phyloP scores from a whole-genome alignment of 306 rosid genomes.

The Casuarina glauca region DNA sequence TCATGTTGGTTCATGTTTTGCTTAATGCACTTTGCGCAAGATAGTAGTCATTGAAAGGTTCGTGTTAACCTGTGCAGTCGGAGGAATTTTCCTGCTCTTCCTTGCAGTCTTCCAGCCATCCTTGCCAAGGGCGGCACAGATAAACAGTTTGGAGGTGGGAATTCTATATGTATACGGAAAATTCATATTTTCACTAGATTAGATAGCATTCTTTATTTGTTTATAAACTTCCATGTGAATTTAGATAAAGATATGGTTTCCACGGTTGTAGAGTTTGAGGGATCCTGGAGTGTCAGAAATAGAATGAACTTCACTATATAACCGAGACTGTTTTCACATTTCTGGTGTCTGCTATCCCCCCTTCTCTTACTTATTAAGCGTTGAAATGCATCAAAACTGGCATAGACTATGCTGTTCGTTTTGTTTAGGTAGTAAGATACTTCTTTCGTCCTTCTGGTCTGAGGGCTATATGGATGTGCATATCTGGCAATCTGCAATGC shows the following conservation, averaged over 20 bases:
- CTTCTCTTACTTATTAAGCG: background rate
- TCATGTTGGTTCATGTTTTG: constrained; percentile 83
- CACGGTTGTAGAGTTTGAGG: constrained; percentile 30
- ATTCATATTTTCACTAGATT: constrained; percentile 8
- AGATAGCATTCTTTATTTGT: constrained; percentile 50
- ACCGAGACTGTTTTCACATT: background rate
- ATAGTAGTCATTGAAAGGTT: constrained; percentile 16
- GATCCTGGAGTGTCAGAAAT: constrained; percentile 8
- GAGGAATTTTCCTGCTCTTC: background rate
- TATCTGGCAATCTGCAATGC: too few relatives aligned
- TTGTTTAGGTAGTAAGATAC: too few relatives aligned
- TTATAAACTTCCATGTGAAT: constrained; percentile 32
- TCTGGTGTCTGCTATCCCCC: background rate
- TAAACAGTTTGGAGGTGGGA: constrained; percentile 1
- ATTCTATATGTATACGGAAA: background rate
- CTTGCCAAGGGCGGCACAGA: background rate
- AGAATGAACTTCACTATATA: background rate
- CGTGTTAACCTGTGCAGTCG: background rate
- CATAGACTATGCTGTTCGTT: background rate
- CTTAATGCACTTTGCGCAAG: constrained; percentile 69
- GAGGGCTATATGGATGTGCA: too few relatives aligned
- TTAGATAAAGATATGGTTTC: constrained; percentile 21
- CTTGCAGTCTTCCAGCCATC: background rate
- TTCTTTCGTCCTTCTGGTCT: too few relatives aligned
- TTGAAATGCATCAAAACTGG: background rate